These are phyloP conservation scores for Scheffersomyces stipitis DNA, from an alignment of 805 yeast species.

Conservation along the genomic window DNA sequence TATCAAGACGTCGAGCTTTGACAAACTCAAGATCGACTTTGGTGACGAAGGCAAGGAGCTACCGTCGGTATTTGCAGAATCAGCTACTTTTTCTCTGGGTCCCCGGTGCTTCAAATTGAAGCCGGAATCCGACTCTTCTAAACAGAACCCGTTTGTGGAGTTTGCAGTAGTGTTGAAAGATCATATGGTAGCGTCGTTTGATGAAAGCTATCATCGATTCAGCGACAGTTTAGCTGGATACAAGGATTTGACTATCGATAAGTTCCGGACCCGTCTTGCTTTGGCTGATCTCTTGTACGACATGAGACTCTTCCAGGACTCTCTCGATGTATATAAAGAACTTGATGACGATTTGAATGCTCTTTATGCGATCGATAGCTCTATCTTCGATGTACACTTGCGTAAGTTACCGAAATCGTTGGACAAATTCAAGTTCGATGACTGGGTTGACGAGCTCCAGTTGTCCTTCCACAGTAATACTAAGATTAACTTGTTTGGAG, in stretches of 20 bases:
- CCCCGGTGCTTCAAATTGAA: conserved; percentile 38
- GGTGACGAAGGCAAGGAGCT: conserved; percentile 39
- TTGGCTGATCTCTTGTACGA: conserved; percentile 53
- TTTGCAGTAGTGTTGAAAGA: conserved; percentile 46
- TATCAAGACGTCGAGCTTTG: conserved; percentile 49
- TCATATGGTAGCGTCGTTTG: conserved; percentile 54
- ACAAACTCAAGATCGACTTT: conserved; percentile 57
- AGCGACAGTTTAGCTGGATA: conserved; percentile 6
- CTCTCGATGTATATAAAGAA: conserved; percentile 51
- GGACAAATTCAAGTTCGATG: conserved; percentile 9
- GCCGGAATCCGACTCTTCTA: conserved; percentile 31
- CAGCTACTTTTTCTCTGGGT: not conserved
- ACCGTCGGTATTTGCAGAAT: conserved; percentile 3
- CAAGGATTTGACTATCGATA: conserved; percentile 1
- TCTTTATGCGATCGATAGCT: conserved; percentile 10
- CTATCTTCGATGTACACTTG: conserved; percentile 7
- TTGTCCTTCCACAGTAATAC: conserved; percentile 3
- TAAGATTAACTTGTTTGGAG: conserved; percentile 22
- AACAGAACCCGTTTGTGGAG: conserved; percentile 51
- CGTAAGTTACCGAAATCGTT: conserved; percentile 2
- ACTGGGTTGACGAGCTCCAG: conserved; percentile 6
- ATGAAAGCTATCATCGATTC: conserved; percentile 18
- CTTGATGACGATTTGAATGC: conserved; percentile 31
- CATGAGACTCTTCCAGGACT: conserved; percentile 60
- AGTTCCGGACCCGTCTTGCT: conserved; percentile 47